A percentile compares a stretch with the other conserved stretches of the same genome.
Conservation (phyloP, 2,329 filamentous ascomycete genomes). For the Mollisia scopiformis region DNA sequence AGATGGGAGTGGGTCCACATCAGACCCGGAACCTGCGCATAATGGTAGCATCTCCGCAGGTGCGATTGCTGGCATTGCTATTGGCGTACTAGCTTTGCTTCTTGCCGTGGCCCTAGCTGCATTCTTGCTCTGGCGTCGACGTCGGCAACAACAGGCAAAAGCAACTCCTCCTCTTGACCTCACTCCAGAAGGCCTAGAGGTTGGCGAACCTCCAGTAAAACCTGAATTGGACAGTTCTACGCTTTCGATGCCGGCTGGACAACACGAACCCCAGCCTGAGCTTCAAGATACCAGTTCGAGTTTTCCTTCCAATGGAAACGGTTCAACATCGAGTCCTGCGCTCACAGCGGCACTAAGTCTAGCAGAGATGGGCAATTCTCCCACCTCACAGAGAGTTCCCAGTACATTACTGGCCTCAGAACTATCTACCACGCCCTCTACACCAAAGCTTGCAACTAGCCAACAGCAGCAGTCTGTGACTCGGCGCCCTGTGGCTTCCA, state of each 20-base stretch:
- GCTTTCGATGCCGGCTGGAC: not conserved
- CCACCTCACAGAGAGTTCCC: not conserved
- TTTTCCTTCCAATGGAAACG: not conserved
- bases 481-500: not conserved
- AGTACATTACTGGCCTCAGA: not conserved
- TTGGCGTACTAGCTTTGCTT: not conserved
- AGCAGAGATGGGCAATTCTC: not conserved
- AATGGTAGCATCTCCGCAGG: not conserved
- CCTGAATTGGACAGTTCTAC: slow-evolving; percentile 2
- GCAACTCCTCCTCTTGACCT: not conserved
- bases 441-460: not conserved
- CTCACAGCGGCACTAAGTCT: not conserved
- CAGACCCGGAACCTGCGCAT: not conserved
- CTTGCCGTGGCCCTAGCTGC: not conserved
- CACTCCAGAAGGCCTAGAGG: slow-evolving; percentile 11
- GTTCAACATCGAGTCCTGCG: not conserved
- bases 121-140: slow-evolving; percentile 4
- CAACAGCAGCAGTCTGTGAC: not conserved
- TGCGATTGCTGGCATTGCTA: slow-evolving; percentile 8
- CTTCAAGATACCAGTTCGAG: not conserved
- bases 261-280: not conserved
- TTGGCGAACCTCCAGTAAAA: not conserved
- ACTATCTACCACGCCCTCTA: slow-evolving; percentile 3
- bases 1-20: not conserved
- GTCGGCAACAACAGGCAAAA: not conserved